Base-by-base conservation (phyloP, 805 yeast species). In the Myxozyma nipponensis region DNA sequence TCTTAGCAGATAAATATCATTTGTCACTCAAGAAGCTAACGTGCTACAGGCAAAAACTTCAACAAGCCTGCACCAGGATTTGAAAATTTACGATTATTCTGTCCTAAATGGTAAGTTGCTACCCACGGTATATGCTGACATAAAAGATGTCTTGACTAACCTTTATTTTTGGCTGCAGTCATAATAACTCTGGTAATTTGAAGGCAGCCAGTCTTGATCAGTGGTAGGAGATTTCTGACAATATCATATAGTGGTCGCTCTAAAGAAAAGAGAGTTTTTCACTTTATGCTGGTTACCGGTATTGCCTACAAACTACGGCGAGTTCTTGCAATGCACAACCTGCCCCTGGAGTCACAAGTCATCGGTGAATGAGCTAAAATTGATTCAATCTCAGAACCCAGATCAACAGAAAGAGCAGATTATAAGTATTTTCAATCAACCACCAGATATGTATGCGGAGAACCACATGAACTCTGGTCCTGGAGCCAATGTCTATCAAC, bases 201-300 rank as follows among this genome's bases (percentile, higher is more conserved):
- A n/a, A n/a, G n/a, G n/a, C n/a, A n/a, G n/a, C n/a, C n/a, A n/a
- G n/a, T n/a, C n/a, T n/a, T n/a, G n/a, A n/a, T n/a, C n/a, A n/a
- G n/a, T n/a, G n/a, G n/a, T n/a, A n/a, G n/a, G n/a, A n/a, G n/a
- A n/a, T n/a, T n/a, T n/a, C n/a, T n/a, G 32, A 28, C 32, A 9
- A 28, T 9, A 7, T 15, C n/a, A 6, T 3, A 35, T 42, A 23
- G 57, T 54, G 26, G 24, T 50, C 19, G 50, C 53, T 17, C 24
- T 42, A 10, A 64, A 64, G 47, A 56, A 58, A 39, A 58, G 67
- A 10, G 63, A 62, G 46, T 65, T 65, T 50, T 62, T 65, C 52
- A 65, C 68, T 2, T 43, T 65, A 30, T 65, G 68, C 42, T 65
- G 60, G 36, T 57, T 65, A 1, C 68, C 68, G 4, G 26, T 65